These are phyloP conservation scores for Pezicula rhizophila DNA, from an alignment of 2,329 filamentous ascomycete species.

Conservation along the genomic window DNA sequence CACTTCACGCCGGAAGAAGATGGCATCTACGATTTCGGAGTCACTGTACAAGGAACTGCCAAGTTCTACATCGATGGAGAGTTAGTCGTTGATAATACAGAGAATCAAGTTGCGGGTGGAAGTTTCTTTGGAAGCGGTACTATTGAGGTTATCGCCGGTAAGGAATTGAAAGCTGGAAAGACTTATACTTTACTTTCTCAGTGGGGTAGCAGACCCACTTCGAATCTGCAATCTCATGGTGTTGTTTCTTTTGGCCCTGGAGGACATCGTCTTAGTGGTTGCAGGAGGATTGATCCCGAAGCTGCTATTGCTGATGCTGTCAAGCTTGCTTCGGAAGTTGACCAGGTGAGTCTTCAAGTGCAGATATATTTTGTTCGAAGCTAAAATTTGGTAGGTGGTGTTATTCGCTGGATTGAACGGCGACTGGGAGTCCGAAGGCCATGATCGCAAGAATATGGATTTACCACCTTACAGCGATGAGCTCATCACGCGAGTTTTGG, in stretches of 20 bases:
- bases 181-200: constrained; percentile 26
- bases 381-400: constrained; percentile 45
- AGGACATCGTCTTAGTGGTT: constrained; percentile 56
- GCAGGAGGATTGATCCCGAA: constrained; percentile 48
- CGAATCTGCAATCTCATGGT: constrained; percentile 42
- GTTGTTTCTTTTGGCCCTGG: constrained; percentile 50
- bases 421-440: constrained; percentile 31
- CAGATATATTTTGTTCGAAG: constrained; percentile 61
- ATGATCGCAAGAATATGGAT: constrained; percentile 19
- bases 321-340: constrained; percentile 57
- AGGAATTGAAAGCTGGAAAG: constrained; percentile 22
- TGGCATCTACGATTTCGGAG: constrained; percentile 28
- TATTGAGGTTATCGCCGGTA: constrained; percentile 24
- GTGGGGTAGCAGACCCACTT: constrained; percentile 53
- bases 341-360: constrained; percentile 26
- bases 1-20: constrained; percentile 16
- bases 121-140: constrained; percentile 33
- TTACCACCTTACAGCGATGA: constrained; percentile 22
- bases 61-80: constrained; percentile 29
- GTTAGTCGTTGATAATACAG: constrained; percentile 28
- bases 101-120: constrained; percentile 28
- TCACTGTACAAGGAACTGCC: constrained; percentile 30
- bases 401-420: constrained; percentile 3
- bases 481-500: constrained; percentile 44
- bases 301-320: constrained; percentile 62